Conservation (phyloP, 352 stramenopile species). For the Phytophthora quininea region DNA sequence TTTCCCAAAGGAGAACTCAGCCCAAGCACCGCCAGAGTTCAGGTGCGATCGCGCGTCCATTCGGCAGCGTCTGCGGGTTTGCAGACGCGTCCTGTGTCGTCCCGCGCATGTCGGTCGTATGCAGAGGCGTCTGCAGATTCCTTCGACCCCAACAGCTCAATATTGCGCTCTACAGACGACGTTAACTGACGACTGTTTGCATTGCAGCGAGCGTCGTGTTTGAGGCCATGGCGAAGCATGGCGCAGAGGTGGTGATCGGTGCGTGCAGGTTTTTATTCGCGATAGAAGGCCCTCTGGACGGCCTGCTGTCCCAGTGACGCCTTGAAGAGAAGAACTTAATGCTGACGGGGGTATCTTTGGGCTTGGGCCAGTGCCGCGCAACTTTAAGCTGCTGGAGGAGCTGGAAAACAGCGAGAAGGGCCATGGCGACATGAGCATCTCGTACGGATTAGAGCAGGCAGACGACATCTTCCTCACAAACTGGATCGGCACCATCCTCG, state of each 20-base stretch:
- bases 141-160: neutral
- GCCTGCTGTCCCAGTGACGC: neutral
- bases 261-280: constrained; percentile 8
- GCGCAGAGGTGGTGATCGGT: constrained; percentile 84
- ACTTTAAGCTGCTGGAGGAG: constrained; percentile 95
- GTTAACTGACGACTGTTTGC: constrained; percentile 5
- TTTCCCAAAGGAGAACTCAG: constrained; percentile 38
- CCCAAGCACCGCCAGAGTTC: constrained; percentile 21
- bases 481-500: constrained; percentile 98
- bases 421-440: constrained; percentile 94
- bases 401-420: constrained; percentile 93
- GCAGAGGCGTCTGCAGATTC: constrained; percentile 11
- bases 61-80: neutral
- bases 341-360: neutral
- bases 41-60: constrained; percentile 31
- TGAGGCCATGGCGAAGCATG: constrained; percentile 73
- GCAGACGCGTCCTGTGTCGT: neutral
- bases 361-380: constrained; percentile 75
- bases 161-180: constrained; percentile 15
- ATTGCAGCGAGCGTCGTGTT: constrained; percentile 27
- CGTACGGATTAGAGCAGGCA: constrained; percentile 94
- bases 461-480: constrained; percentile 98
- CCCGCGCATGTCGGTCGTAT: neutral
- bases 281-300: neutral
- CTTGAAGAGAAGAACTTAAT: neutral